phyloP scores from a whole-genome alignment of 1,139 yeast species.

The Sugiyamaella neomexicana region DNA sequence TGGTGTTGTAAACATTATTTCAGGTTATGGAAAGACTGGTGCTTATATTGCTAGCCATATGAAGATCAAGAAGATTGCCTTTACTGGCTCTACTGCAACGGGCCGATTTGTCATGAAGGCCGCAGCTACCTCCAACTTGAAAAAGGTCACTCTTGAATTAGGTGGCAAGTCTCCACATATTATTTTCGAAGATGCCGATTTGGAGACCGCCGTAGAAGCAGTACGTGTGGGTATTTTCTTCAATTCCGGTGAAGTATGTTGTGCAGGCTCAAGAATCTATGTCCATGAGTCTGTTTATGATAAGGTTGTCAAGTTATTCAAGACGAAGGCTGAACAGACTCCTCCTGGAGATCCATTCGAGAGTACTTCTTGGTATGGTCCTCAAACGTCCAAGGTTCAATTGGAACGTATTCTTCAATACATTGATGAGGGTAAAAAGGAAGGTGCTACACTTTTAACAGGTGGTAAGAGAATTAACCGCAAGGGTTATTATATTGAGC shows the following conservation, averaged over 20 bases:
- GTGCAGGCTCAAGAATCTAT: slow-evolving; percentile 81
- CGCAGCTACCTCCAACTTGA: slow-evolving; percentile 65
- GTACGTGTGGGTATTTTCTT: slow-evolving; percentile 63
- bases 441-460: slow-evolving; percentile 71
- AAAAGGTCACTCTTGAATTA: slow-evolving; percentile 78
- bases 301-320: slow-evolving; percentile 58
- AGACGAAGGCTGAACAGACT: slow-evolving; percentile 51
- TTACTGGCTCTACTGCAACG: slow-evolving; percentile 79
- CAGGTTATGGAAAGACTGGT: slow-evolving; percentile 80
- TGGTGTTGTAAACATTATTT: slow-evolving; percentile 74
- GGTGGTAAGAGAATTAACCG: slow-evolving; percentile 68
- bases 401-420: slow-evolving; percentile 71
- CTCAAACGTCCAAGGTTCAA: slow-evolving; percentile 77
- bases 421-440: slow-evolving; percentile 69
- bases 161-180: slow-evolving; percentile 87
- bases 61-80: slow-evolving; percentile 74
- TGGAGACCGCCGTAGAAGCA: slow-evolving; percentile 60
- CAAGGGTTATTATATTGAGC: slow-evolving; percentile 75
- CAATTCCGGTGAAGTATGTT: slow-evolving; percentile 86
- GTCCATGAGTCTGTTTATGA: slow-evolving; percentile 76
- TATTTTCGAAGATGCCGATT: slow-evolving; percentile 70
- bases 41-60: slow-evolving; percentile 69
- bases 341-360: slow-evolving; percentile 73
- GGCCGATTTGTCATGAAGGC: slow-evolving; percentile 71
- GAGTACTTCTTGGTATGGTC: slow-evolving; percentile 73